Evolutionary conservation across 495 filamentous ascomycete species (phyloP), one percentile per base, ranked within the genome.

Genomic region (Penicillium salamii): DNA sequence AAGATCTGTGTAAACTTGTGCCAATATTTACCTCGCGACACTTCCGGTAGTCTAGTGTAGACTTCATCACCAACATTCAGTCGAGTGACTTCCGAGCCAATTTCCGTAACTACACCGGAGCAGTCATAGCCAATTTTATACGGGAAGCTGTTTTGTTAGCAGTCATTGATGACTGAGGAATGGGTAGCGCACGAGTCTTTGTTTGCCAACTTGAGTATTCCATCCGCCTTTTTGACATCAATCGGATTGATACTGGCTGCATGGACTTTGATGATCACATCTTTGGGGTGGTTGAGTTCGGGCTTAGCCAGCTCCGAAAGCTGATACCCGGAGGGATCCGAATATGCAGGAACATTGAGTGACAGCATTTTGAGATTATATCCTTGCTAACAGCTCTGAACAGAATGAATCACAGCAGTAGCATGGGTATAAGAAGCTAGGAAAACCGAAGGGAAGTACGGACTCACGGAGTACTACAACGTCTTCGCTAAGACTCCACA

Each of bases 51-150:
- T 23, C 68, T 48, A 9, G 57, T 61, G 57, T 72, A 80, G 2
- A 80, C 76, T 9, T 70, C 65, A 62, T 78, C 77, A 28, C 78
- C 78, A 19, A 61, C 48, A 31, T 69, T 68, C 58, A 78, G 63
- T 12, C 49, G 43, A 3, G 60, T 70, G 0, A 78, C 74, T 0
- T 36, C 53, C 15, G 57, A 21, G 3, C 78, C 78, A 7, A 76
- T 52, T 0, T 67, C 70, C 8, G 61, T 64, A 50, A 82, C 66
- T 33, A 61, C 58, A 24, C 79, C 79, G 8, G 75, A 62, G 36
- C 61, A 44, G 50, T 80, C 76, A 9, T 64, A 65, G 19, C 70
- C 71, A n/a, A 74, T 45, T 18, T 58, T 56, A 43, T 60, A 67
- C 2, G 71, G 71, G 13, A 72, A 72, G 1, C 56, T 68, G 17